Conservation (phyloP, 768 basidiomycete species). For the Arthromyces matolae region DNA sequence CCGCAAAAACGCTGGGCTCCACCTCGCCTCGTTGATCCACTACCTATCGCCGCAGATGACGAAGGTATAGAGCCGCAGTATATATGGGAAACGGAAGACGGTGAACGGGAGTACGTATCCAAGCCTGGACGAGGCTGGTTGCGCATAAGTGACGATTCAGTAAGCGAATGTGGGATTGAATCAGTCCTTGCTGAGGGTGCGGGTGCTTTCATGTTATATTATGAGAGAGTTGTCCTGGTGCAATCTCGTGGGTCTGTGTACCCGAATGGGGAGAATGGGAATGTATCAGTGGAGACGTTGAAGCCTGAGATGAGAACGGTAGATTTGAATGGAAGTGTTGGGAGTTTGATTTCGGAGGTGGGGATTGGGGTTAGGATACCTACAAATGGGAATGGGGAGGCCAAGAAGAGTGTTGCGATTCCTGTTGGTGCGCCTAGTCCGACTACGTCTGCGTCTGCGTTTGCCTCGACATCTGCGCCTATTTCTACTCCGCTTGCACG, state of each 20-base stretch:
- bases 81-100: slow-evolving; percentile 54
- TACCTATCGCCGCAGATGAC: slow-evolving; percentile 23
- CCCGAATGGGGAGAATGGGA: slow-evolving; percentile 13
- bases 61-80: slow-evolving; percentile 33
- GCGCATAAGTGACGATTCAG: slow-evolving; percentile 81
- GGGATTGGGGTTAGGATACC: slow-evolving; percentile 35
- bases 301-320: slow-evolving; percentile 46
- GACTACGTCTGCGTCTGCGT: too few relatives aligned
- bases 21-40: slow-evolving; percentile 30
- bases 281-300: slow-evolving; percentile 64
- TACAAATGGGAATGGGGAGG: slow-evolving; percentile 21
- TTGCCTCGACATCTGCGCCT: too few relatives aligned
- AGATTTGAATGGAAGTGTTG: slow-evolving; percentile 44
- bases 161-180: slow-evolving; percentile 72
- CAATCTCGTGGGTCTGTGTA: slow-evolving; percentile 16
- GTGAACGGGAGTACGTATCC: slow-evolving; percentile 33
- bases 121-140: slow-evolving; percentile 73
- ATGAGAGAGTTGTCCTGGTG: slow-evolving; percentile 59
- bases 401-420: slow-evolving; percentile 5
- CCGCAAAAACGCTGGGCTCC: slow-evolving; percentile 35
- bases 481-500: slow-evolving; percentile 18
- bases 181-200: slow-evolving; percentile 69
- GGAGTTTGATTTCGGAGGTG: slow-evolving; percentile 43
- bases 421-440: slow-evolving; percentile 16
- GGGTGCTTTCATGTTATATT: slow-evolving; percentile 91